phyloP scores from a whole-genome alignment of 495 filamentous ascomycete genomes.

The Penicillium cataractarum region DNA sequence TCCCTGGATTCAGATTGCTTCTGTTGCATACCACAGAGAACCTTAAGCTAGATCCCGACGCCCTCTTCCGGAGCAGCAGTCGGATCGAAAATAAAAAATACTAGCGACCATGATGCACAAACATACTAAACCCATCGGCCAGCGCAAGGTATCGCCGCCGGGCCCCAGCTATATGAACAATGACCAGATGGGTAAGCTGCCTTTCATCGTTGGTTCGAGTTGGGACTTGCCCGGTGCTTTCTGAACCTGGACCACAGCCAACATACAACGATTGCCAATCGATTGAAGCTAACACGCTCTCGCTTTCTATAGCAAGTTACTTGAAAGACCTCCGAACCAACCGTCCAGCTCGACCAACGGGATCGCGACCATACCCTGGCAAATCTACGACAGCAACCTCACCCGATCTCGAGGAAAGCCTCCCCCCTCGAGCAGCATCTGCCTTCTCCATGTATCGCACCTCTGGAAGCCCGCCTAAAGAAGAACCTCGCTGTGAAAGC shows the following conservation, averaged over 20 bases:
- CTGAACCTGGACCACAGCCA: background rate
- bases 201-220: conserved; percentile 18
- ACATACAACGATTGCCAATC: background rate
- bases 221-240: background rate
- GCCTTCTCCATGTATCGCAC: conserved; percentile 45
- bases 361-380: conserved; percentile 75
- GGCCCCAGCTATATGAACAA: conserved; percentile 82
- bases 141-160: conserved; percentile 69
- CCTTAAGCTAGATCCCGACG: conserved; percentile 18
- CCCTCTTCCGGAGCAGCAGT: conserved; percentile 7
- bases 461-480: conserved; percentile 23
- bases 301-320: conserved; percentile 60
- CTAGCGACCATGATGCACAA: conserved; percentile 39
- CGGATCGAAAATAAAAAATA: background rate
- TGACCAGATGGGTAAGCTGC: conserved; percentile 78
- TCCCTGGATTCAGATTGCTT: conserved; percentile 5
- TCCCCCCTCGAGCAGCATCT: conserved; percentile 51
- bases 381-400: conserved; percentile 41
- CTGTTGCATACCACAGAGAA: conserved; percentile 5
- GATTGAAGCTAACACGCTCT: conserved; percentile 21
- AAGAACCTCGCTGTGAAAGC: conserved; percentile 50
- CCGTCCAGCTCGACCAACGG: conserved; percentile 72
- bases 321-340: conserved; percentile 80
- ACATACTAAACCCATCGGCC: conserved; percentile 42
- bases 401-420: conserved; percentile 37